Evolutionary conservation across 208 protist species (phyloP).

Genomic region (Crithidia bombi): DNA sequence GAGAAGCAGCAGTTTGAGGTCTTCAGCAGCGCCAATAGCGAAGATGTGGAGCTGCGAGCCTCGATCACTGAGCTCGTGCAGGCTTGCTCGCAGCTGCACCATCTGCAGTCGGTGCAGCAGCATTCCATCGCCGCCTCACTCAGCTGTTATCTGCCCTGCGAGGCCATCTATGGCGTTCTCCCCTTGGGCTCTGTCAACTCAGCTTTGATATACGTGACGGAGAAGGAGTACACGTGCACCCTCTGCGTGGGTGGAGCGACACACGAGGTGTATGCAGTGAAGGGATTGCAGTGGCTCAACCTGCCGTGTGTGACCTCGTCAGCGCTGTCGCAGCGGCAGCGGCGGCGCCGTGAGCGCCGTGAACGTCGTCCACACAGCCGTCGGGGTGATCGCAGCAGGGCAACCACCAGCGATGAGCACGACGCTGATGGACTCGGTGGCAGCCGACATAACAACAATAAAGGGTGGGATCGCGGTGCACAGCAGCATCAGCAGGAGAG

Average conservation of each 20-base stretch:
- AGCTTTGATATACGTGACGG: slow-evolving; percentile 70
- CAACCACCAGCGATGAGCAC: not conserved
- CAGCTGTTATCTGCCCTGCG: slow-evolving; percentile 41
- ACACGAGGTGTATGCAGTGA: slow-evolving; percentile 64
- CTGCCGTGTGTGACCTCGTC: slow-evolving; percentile 40
- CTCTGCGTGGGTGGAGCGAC: slow-evolving; percentile 15
- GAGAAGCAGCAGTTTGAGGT: slow-evolving; percentile 49
- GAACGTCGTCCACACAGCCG: slow-evolving; percentile 2
- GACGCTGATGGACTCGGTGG: not conserved
- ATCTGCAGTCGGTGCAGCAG: slow-evolving; percentile 24
- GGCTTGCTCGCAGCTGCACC: slow-evolving; percentile 15
- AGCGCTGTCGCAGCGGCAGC: not conserved
- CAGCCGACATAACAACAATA: too few relatives aligned
- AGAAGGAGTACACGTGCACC: slow-evolving; percentile 38
- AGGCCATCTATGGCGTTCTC: slow-evolving; percentile 78
- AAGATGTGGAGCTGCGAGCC: slow-evolving; percentile 39
- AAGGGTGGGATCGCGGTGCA: not conserved
- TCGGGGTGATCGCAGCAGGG: not conserved
- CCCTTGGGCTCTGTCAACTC: slow-evolving; percentile 47
- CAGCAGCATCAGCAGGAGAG: slow-evolving; percentile 1
- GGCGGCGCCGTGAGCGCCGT: not conserved
- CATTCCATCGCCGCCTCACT: slow-evolving; percentile 16
- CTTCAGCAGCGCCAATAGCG: slow-evolving; percentile 33
- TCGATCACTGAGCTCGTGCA: slow-evolving; percentile 31
- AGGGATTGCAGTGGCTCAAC: slow-evolving; percentile 51